Percentiles rank a stretch among this genome's conserved stretches.
phyloP scores from a whole-genome alignment of 1,139 yeast genomes.

The Torulaspora globosa region DNA sequence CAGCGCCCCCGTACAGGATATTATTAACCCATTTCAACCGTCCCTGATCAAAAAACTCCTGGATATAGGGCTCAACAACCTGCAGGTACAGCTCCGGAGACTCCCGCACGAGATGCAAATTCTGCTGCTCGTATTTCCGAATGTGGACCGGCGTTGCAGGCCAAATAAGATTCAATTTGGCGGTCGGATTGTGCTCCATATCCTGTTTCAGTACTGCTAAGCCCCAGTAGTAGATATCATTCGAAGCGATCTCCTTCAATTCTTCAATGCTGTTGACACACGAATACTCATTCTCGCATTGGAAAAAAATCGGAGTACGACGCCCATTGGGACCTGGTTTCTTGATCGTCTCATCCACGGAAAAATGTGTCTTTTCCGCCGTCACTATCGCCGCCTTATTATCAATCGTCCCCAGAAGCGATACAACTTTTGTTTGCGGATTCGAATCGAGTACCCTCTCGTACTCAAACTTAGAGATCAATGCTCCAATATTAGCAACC shows the following conservation, averaged over 20 bases:
- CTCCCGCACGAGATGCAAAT: conserved; percentile 60
- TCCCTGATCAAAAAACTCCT: conserved; percentile 63
- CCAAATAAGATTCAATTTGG: conserved; percentile 71
- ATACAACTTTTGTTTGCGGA: conserved; percentile 61
- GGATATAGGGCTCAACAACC: conserved; percentile 70
- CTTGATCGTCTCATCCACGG: conserved; percentile 29
- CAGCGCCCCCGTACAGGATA: conserved; percentile 77
- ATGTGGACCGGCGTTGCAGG: conserved; percentile 91
- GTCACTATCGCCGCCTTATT: conserved; percentile 62
- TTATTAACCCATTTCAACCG: conserved; percentile 88
- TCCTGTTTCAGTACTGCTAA: conserved; percentile 49
- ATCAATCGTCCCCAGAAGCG: conserved; percentile 62
- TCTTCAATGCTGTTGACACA: conserved; percentile 39
- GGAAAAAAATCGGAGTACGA: conserved; percentile 27
- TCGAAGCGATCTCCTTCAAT: conserved; percentile 51
- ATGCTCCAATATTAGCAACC: conserved; percentile 9
- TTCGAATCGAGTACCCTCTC: conserved; percentile 48
- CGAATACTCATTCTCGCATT: conserved; percentile 33
- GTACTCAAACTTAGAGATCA: conserved; percentile 40
- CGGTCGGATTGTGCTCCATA: conserved; percentile 50
- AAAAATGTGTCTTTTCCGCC: conserved; percentile 68
- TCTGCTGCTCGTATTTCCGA: conserved; percentile 61
- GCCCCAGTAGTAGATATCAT: conserved; percentile 87
- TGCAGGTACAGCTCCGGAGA: conserved; percentile 69
- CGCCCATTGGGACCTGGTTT: conserved; percentile 24